Base-by-base conservation (phyloP, 345 rosid species). In the Noccaea caerulescens region DNA sequence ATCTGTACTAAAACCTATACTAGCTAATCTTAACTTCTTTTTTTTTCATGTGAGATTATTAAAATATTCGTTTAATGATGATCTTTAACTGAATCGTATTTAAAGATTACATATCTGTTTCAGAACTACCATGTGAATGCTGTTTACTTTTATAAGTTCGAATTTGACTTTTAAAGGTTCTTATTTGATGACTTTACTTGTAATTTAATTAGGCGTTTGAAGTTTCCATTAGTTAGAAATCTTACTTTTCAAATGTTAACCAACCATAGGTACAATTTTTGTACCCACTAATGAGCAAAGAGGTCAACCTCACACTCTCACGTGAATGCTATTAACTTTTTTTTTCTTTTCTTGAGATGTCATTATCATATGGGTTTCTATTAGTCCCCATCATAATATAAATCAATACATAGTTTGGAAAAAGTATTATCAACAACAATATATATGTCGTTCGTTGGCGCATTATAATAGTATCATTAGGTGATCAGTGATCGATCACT, bases 381-480 rank as follows among this genome's bases (percentile, higher is more conserved):
- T 68, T 68, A 51, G 45, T 73, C 54, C 1, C 50, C 58, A 73
- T 30, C 51, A 16, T 16, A 37, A 54, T 55, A 55, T 46, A 54
- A 64, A 54, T 55, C 51, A 64, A 50, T 45, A 60, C 18, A 63
- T 72, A 23, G 51, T 45, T 56, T 52, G 1, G 68, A 11, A 50
- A 60, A 53, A 32, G 23, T 14, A 44, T 53, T 43, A 8, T 50
- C 36, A 65, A 14, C 56, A 57, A n/a, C 44, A 41, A 25, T 37
- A 27, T 55, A 50, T 66, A 0, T 58, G 30, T 58, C 52, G 20
- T 37, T 58, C 10, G 54, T 16, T 55, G 63, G 49, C 54, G 41
- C 46, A 58, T 59, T 66, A 59, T 59, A 66, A 59, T 60, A 59
- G 52, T 60, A 60, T 16, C 73, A 67, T 50, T 66, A 58, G 45